Base-by-base conservation (phyloP, 2,329 filamentous ascomycete genomes). In the Xylariales sp. region DNA sequence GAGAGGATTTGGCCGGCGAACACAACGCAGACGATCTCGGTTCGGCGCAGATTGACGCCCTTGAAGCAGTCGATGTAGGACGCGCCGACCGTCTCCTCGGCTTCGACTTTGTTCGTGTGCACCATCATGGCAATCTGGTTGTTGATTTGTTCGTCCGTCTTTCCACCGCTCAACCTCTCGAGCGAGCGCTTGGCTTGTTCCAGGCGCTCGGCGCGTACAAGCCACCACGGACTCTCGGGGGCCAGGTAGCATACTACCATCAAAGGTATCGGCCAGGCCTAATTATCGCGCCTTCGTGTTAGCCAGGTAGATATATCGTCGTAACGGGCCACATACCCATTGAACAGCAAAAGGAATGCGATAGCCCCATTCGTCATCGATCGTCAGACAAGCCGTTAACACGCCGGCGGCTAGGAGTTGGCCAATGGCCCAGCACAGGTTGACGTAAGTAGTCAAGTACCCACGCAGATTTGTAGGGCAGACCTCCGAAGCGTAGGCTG, bases 51-150 rank as follows among this genome's bases (percentile, higher is more conserved):
- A 64, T 87, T 81, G 5, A 76, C 72, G 12, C 80, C 81, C 39
- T 79, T 80, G 75, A 87, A 86, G 70, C 83, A 85, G 74, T 86
- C 83, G 32, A 73, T 56, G 70, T 86, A 87, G 0, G 75, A 79
- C 0, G 80, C 80, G 2, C 83, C 83, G 1, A 72, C 72, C 0
- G 79, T 78, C 43, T 80, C 74, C n/a, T 78, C 74, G 41, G 79
- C 76, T 71, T 85, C 83, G 14, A 83, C 73, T 72, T 79, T 79
- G 61, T 83, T 81, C 0, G 82, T 85, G 56, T 83, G 78, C 5
- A 80, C 73, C 75, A 85, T 83, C 79, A 83, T 80, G 18, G 82
- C 80, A 18, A 86, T 65, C 5, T 79, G 77, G 57, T 78, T 77
- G 59, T 81, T 79, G 4, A 79, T 76, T 63, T 83, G 78, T 36